Conservation (phyloP, 2,329 filamentous ascomycete species). For the Basipetospora chlamydospora region DNA sequence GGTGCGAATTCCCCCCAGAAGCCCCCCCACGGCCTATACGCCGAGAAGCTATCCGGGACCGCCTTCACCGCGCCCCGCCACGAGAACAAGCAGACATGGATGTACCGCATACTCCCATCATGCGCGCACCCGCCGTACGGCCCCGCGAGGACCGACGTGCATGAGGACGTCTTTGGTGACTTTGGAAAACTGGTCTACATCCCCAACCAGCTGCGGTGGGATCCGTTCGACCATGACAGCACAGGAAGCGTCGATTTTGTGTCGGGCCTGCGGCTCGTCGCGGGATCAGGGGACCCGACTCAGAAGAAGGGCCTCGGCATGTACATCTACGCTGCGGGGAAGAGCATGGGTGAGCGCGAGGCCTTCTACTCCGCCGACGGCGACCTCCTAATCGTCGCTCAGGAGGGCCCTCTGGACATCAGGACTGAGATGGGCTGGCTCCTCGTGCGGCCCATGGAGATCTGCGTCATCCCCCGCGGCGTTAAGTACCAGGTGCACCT, state of each 20-base stretch:
- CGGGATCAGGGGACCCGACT: constrained; percentile 61
- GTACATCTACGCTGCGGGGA: constrained; percentile 60
- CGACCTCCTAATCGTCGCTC: constrained; percentile 59
- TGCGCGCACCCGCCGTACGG: constrained; percentile 44
- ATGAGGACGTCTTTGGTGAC: constrained; percentile 11
- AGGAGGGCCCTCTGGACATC: constrained; percentile 56
- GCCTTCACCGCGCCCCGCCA: constrained; percentile 56
- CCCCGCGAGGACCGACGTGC: constrained; percentile 19
- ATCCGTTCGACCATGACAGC: constrained; percentile 54
- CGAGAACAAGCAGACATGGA: constrained; percentile 58
- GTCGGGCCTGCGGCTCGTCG: constrained; percentile 48
- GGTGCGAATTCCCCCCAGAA: constrained; percentile 75
- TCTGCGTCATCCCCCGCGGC: constrained; percentile 55
- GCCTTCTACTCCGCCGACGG: constrained; percentile 72
- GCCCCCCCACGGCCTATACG: constrained; percentile 62
- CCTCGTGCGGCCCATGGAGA: constrained; percentile 56
- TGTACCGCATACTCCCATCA: constrained; percentile 55
- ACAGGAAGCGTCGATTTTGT: constrained; percentile 28
- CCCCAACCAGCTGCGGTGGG: constrained; percentile 71
- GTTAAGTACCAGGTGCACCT: constrained; percentile 54
- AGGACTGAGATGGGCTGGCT: constrained; percentile 57
- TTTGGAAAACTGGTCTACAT: constrained; percentile 49
- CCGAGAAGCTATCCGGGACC: constrained; percentile 63
- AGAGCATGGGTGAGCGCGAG: constrained; percentile 51
- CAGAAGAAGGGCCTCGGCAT: constrained; percentile 64